phyloP scores from a whole-genome alignment of 768 basidiomycete genomes.

The Porphyrellus cyaneotinctus region DNA sequence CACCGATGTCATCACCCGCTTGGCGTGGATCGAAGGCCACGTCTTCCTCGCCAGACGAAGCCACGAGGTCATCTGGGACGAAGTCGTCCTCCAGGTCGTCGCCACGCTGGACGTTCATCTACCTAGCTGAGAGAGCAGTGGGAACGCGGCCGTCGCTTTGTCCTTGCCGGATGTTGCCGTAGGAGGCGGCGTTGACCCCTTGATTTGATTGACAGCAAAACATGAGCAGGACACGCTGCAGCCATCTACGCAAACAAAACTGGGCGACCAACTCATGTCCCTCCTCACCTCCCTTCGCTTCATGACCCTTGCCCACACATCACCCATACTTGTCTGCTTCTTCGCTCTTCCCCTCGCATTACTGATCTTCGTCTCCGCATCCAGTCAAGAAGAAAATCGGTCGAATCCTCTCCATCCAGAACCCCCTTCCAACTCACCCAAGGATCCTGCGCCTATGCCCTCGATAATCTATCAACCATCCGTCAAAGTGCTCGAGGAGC shows the following conservation, averaged over 20 bases:
- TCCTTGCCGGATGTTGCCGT: background rate
- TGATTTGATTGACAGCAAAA: conserved; percentile 7
- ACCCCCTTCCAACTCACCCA: background rate
- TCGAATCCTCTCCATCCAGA: background rate
- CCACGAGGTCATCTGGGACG: conserved; percentile 63
- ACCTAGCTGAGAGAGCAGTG: background rate
- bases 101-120: conserved; percentile 41
- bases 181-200: no score
- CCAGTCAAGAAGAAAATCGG: background rate
- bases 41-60: conserved; percentile 57
- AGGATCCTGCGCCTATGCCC: conserved; percentile 12
- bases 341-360: conserved; percentile 7
- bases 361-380: conserved; percentile 5
- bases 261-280: conserved; percentile 2
- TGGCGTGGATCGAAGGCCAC: conserved; percentile 22
- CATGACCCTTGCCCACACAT: conserved; percentile 11
- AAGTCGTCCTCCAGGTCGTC: conserved; percentile 88
- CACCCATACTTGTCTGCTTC: background rate
- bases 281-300: background rate
- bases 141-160: background rate
- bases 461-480: conserved; percentile 13
- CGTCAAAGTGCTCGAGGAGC: conserved; percentile 5
- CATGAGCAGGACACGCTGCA: conserved; percentile 30
- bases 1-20: conserved; percentile 35
- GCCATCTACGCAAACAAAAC: conserved; percentile 1